Evolutionary conservation across 78 protist species (phyloP).

Genomic region (Polysphondylium violaceum): DNA sequence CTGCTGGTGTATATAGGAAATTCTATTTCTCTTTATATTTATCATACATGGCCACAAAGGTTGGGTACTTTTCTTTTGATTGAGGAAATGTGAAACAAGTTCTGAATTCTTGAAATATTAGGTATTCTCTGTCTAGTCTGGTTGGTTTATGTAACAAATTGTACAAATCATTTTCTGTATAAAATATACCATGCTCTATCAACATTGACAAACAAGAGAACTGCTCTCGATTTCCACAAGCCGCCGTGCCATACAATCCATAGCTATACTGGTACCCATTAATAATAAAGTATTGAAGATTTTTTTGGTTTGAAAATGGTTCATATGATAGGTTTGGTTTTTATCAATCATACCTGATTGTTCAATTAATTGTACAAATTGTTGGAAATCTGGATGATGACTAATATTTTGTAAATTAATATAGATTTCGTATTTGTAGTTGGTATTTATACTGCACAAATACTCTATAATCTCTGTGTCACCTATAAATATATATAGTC

Average conservation of each 20-base stretch:
- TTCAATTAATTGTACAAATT: neutral
- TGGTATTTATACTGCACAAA: neutral
- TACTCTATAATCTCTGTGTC: neutral
- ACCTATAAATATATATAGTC: neutral
- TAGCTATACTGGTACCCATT: neutral
- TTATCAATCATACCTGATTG: neutral
- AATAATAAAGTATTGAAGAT: neutral
- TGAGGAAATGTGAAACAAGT: too few species aligned
- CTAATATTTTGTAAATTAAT: neutral
- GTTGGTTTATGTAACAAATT: neutral
- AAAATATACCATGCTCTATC: neutral
- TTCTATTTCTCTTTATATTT: neutral
- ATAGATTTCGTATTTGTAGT: neutral
- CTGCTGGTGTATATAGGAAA: neutral
- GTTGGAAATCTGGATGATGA: neutral
- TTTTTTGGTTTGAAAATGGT: neutral
- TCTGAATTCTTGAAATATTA: too few species aligned
- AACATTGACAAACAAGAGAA: neutral
- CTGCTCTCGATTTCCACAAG: neutral
- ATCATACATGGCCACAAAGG: neutral
- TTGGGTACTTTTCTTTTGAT: neutral
- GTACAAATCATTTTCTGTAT: neutral
- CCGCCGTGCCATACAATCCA: neutral
- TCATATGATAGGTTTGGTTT: neutral
- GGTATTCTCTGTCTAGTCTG: neutral